Percentiles rank a stretch among this genome's conserved stretches.
These are phyloP conservation scores for Pulveroboletus frians DNA, from an alignment of 768 basidiomycete species.

Conservation along the genomic window DNA sequence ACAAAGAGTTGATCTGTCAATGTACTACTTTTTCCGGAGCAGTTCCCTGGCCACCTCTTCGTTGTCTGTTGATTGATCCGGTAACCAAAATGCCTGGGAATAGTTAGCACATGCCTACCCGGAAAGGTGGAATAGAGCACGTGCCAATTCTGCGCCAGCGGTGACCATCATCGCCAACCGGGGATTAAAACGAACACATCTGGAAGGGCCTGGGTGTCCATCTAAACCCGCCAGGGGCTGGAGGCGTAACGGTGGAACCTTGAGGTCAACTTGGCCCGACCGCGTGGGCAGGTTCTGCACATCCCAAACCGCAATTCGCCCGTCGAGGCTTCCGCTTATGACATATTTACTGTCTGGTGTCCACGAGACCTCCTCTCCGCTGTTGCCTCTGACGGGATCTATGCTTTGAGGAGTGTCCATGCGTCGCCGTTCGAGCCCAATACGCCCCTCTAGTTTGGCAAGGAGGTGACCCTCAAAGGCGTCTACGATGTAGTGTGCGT, in stretches of 20 bases:
- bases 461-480: slow-evolving; percentile 81
- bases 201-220: slow-evolving; percentile 76
- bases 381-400: slow-evolving; percentile 70
- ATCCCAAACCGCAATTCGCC: slow-evolving; percentile 86
- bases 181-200: slow-evolving; percentile 90
- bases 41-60: slow-evolving; percentile 70
- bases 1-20: not conserved
- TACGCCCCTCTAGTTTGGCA: slow-evolving; percentile 80
- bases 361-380: slow-evolving; percentile 93
- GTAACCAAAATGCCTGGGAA: slow-evolving; percentile 58
- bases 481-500: slow-evolving; percentile 91
- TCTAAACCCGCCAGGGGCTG: slow-evolving; percentile 52
- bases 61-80: slow-evolving; percentile 59
- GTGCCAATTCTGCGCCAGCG: slow-evolving; percentile 79
- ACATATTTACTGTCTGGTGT: slow-evolving; percentile 92
- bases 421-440: slow-evolving; percentile 71
- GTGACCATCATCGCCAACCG: slow-evolving; percentile 82
- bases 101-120: slow-evolving; percentile 6
- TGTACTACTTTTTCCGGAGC: slow-evolving; percentile 46
- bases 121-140: slow-evolving; percentile 18
- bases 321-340: slow-evolving; percentile 79
- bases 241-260: slow-evolving; percentile 46
- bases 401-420: slow-evolving; percentile 48
- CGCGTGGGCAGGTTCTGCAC: slow-evolving; percentile 55
- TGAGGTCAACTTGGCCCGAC: slow-evolving; percentile 51